A percentile compares a stretch with the other conserved stretches of the same genome.
These are phyloP conservation scores for Phytophthora tubulina DNA, from an alignment of 352 stramenopile species.

Conservation along the genomic window DNA sequence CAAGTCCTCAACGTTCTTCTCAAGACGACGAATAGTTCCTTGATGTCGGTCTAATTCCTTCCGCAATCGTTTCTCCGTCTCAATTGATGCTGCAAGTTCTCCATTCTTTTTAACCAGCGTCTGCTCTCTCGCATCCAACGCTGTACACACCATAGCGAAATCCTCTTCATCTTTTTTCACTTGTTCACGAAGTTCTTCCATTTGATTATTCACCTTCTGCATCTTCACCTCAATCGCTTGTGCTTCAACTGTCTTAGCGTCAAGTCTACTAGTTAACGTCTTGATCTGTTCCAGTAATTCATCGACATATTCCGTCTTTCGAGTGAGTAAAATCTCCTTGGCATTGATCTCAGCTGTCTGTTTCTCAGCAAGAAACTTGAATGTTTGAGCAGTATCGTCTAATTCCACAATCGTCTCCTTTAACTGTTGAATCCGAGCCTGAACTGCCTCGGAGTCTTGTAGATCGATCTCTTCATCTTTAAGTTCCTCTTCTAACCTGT, in stretches of 20 bases:
- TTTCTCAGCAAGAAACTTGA: conserved; percentile 69
- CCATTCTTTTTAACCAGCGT: conserved; percentile 47
- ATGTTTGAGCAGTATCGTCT: conserved; percentile 38
- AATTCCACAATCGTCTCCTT: conserved; percentile 30
- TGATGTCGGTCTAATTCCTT: conserved; percentile 60
- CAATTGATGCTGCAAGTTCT: conserved; percentile 38
- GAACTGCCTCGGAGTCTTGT: conserved; percentile 8
- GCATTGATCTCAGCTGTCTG: conserved; percentile 73
- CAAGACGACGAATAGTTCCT: conserved; percentile 48
- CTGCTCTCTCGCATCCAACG: conserved; percentile 61
- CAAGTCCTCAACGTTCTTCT: conserved; percentile 57
- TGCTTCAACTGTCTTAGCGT: conserved; percentile 27
- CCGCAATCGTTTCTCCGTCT: conserved; percentile 49
- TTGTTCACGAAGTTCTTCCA: conserved; percentile 56
- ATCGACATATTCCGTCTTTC: conserved; percentile 72
- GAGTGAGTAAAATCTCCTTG: conserved; percentile 67
- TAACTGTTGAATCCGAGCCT: conserved; percentile 24
- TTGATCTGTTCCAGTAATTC: conserved; percentile 64
- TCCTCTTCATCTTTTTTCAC: conserved; percentile 74
- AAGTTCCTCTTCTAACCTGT: background rate
- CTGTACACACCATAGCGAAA: conserved; percentile 67
- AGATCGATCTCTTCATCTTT: conserved; percentile 8
- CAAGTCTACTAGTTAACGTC: conserved; percentile 14
- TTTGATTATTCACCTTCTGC: conserved; percentile 34
- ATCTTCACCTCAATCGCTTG: conserved; percentile 29